phyloP scores from a whole-genome alignment of 257 asterid species.

The Dorcoceras hygrometricum region DNA sequence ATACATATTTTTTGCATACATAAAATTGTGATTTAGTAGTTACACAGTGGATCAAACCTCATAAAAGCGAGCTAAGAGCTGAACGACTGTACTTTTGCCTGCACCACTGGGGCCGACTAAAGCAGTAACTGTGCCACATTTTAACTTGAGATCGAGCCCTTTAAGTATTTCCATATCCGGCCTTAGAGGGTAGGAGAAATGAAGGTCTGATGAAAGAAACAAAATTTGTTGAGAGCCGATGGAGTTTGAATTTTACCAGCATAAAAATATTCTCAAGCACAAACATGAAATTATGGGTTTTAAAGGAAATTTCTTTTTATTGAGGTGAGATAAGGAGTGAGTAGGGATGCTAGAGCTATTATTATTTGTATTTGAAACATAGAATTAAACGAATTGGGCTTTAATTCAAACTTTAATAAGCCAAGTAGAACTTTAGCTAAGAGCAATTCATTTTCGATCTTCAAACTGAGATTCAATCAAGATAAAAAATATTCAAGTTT shows the following conservation, averaged over 20 bases:
- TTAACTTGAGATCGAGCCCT: slow-evolving; percentile 72
- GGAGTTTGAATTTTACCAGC: slow-evolving; percentile 12
- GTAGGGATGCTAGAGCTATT: neutral
- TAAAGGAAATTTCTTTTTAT: neutral
- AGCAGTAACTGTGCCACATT: slow-evolving; percentile 87
- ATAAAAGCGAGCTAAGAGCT: slow-evolving; percentile 88
- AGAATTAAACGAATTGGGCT: neutral
- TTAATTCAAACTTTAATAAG: neutral
- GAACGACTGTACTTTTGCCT: slow-evolving; percentile 94
- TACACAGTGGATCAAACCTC: slow-evolving; percentile 48
- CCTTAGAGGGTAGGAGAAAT: slow-evolving; percentile 90
- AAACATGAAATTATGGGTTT: slow-evolving; percentile 7
- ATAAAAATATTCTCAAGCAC: neutral
- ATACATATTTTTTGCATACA: neutral
- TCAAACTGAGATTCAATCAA: neutral
- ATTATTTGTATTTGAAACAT: neutral
- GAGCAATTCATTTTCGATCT: neutral
- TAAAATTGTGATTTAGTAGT: slow-evolving; percentile 2
- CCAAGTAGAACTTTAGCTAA: neutral
- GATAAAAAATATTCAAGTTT: neutral
- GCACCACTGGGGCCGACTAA: slow-evolving; percentile 97
- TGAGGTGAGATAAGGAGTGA: neutral
- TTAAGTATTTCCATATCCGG: slow-evolving; percentile 80
- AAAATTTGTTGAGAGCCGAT: neutral
- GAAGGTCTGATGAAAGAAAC: slow-evolving; percentile 57